Evolutionary conservation across 352 stramenopile genomes (phyloP), one percentile per base, ranked within the genome.

Genomic region (Pythium pyrilobum): DNA sequence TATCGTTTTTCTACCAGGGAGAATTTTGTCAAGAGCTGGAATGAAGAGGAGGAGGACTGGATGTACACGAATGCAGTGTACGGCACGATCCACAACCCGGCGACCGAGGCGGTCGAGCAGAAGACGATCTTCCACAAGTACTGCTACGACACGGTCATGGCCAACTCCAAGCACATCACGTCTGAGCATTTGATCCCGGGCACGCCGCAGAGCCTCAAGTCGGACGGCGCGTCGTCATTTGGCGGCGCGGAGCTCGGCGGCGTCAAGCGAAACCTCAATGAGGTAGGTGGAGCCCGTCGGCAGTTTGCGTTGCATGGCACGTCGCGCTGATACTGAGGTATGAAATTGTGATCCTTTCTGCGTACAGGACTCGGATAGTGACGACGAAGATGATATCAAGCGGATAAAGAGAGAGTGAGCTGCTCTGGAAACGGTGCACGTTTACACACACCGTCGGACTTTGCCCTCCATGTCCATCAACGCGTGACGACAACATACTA

Each of bases 121-220:
- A 67, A 84, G 34, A 92, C 82, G 4, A 95, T 95, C 41, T 92
- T 95, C 59, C 84, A 95, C 77, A 92, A 92, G 67, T 93, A 92
- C 49, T 95, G 84, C 52, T 92, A 90, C 57, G 84, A 95, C 37
- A 88, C 81, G 8, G 84, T 91, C 21, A 82, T 90, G 53, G 55
- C 78, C 10, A 89, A 92, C 52, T 91, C 82, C 29, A 89, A 88
- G 62, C 63, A 81, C n/a, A 80, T 92, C 23, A 88, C 79, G 18
- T 53, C 69, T 4, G 77, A 81, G 51, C 79, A 90, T 69, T 52
- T 92, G 52, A 89, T 92, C 39, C 81, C 81, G 33, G 66, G 56
- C 36, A 69, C 73, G 1, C 68, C 71, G 0, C 60, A 74, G 52
- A 53, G 44, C 23, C 55, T 67, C 48, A 74, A 74, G 44, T 53